Conservation (phyloP, 2,329 filamentous ascomycete species). For the Claviceps pazoutovae region DNA sequence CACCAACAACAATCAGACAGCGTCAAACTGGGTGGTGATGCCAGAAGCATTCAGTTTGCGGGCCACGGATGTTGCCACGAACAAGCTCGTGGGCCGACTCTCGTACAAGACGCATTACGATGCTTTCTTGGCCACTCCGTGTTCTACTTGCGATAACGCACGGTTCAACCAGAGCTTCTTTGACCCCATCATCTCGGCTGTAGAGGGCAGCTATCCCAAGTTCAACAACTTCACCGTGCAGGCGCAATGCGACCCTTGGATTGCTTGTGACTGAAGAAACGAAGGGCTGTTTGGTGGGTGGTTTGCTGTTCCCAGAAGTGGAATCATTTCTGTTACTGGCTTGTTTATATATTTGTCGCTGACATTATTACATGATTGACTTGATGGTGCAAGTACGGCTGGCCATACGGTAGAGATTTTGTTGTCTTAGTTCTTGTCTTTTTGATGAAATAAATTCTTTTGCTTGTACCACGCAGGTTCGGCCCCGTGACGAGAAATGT, state of each 20-base stretch:
- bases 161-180: slow-evolving; percentile 25
- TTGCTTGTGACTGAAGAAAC: slow-evolving; percentile 18
- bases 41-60: slow-evolving; percentile 23
- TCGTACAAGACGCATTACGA: slow-evolving; percentile 25
- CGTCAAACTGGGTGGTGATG: slow-evolving; percentile 24
- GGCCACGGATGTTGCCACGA: slow-evolving; percentile 19
- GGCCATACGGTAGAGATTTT: slow-evolving; percentile 9
- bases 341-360: slow-evolving; percentile 1
- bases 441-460: slow-evolving; percentile 4
- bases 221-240: slow-evolving; percentile 24
- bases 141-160: slow-evolving; percentile 21
- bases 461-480: slow-evolving; percentile 1
- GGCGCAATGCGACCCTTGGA: slow-evolving; percentile 25
- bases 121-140: slow-evolving; percentile 22
- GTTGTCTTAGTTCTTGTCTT: slow-evolving; percentile 3
- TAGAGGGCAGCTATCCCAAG: slow-evolving; percentile 24
- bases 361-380: slow-evolving; percentile 6
- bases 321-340: slow-evolving; percentile 1
- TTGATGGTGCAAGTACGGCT: slow-evolving; percentile 6
- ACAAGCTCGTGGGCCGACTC: slow-evolving; percentile 20
- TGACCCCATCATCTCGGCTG: slow-evolving; percentile 22
- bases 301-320: slow-evolving; percentile 3
- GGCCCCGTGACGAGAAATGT: not conserved
- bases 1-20: slow-evolving; percentile 15
- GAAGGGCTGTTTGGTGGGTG: not conserved